Percentiles rank a stretch among this genome's conserved stretches.
Evolutionary conservation across 176 grass and related monocot species (phyloP).

Genomic region (Elaeis guineensis): DNA sequence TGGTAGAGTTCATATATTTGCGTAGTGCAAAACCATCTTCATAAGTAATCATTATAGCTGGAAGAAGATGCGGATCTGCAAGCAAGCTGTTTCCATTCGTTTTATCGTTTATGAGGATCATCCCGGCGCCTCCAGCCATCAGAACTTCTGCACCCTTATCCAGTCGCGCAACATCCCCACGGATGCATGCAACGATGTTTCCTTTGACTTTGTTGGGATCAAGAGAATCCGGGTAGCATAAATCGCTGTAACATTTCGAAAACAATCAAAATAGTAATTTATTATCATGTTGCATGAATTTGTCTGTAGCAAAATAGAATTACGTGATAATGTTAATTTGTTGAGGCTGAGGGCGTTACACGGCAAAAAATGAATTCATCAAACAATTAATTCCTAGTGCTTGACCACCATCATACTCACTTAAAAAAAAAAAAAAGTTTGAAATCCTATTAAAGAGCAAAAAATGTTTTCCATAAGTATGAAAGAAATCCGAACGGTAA

Average conservation of each 20-base stretch:
- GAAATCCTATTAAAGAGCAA: no score
- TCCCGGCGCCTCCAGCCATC: conserved; percentile 38
- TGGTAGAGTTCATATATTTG: conserved; percentile 36
- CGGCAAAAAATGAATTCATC: no score
- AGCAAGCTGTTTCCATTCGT: conserved; percentile 14
- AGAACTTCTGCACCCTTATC: conserved; percentile 30
- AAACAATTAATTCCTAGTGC: no score
- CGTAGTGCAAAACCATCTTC: conserved; percentile 22
- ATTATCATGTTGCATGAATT: no score
- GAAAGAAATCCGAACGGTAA: no score
- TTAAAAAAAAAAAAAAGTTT: no score
- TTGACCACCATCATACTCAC: no score
- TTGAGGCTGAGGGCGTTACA: no score
- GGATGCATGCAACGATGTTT: conserved; percentile 58
- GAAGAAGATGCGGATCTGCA: conserved; percentile 57
- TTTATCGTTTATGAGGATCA: conserved; percentile 46
- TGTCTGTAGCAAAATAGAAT: no score
- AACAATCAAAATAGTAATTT: background rate
- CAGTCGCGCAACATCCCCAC: background rate
- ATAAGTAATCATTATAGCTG: conserved; percentile 58
- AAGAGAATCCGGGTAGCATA: conserved; percentile 28
- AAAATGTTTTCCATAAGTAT: no score
- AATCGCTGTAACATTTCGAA: conserved; percentile 4
- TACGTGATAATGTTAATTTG: no score
- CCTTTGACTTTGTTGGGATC: conserved; percentile 39